These are phyloP conservation scores for Mycena kentingensis DNA, from an alignment of 768 basidiomycete genomes.

Conservation along the genomic window DNA sequence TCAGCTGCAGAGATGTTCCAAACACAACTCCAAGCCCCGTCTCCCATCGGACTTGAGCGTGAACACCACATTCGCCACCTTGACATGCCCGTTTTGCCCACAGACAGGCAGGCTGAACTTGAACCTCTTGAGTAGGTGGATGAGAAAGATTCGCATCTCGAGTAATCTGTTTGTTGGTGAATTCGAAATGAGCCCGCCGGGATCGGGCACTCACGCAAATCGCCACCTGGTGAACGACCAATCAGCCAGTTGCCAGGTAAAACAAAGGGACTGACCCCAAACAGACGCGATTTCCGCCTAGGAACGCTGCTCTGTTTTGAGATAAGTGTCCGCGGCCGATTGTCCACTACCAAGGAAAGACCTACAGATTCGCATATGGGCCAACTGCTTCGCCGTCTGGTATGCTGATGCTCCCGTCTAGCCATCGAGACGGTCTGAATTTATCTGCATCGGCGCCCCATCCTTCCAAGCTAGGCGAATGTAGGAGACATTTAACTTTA, in stretches of 20 bases:
- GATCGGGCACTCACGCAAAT: conserved; percentile 11
- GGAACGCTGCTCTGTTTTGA: conserved; percentile 5
- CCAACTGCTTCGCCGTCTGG: conserved; percentile 7
- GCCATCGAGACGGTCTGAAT: conserved; percentile 16
- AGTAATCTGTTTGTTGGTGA: conserved; percentile 3
- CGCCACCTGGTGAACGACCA: conserved; percentile 4
- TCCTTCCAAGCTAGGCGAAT: not conserved
- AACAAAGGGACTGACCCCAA: not conserved
- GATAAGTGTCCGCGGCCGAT: not conserved
- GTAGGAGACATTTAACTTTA: conserved; percentile 4
- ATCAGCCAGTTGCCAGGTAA: not conserved
- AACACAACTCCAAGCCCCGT: too few species aligned
- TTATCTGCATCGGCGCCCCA: conserved; percentile 19
- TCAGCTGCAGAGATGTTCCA: too few species aligned
- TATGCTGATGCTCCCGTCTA: conserved; percentile 2
- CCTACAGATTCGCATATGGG: conserved; percentile 20
- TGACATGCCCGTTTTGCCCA: too few species aligned
- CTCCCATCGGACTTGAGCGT: too few species aligned
- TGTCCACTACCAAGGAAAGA: not conserved
- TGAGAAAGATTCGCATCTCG: conserved; percentile 13
- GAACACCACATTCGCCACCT: too few species aligned
- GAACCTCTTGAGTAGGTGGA: conserved; percentile 4
- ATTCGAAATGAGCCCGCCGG: too few species aligned
- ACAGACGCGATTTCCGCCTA: conserved; percentile 16
- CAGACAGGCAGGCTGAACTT: too few species aligned